These are phyloP conservation scores for Colletotrichum godetiae DNA, from an alignment of 2,329 filamentous ascomycete genomes.

Conservation along the genomic window DNA sequence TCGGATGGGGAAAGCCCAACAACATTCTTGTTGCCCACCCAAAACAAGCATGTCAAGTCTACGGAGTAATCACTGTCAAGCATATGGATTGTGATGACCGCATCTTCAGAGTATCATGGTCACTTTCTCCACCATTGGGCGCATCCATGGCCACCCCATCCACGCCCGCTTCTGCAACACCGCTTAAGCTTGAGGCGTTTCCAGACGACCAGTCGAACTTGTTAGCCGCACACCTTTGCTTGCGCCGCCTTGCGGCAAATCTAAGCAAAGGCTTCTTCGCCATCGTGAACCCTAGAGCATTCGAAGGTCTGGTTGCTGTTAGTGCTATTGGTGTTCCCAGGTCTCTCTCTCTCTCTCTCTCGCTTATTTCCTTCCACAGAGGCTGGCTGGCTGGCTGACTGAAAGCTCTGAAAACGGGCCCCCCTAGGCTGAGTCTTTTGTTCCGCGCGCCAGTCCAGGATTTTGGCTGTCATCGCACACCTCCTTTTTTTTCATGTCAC, in stretches of 20 bases:
- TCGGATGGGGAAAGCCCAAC: neutral
- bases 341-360: neutral
- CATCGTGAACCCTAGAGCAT: constrained; percentile 20
- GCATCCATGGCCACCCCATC: constrained; percentile 14
- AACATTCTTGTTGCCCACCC: constrained; percentile 1
- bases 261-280: constrained; percentile 26
- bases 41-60: constrained; percentile 12
- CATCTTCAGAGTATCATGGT: constrained; percentile 29
- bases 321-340: constrained; percentile 19
- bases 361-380: constrained; percentile 2
- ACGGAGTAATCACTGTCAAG: constrained; percentile 12
- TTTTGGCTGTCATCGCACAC: constrained; percentile 25
- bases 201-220: neutral
- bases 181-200: constrained; percentile 21
- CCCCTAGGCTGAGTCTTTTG: constrained; percentile 13
- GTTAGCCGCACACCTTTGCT: constrained; percentile 27
- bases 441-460: constrained; percentile 34
- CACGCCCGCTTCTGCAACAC: constrained; percentile 31
- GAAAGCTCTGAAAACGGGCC: constrained; percentile 32
- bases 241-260: constrained; percentile 23
- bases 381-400: constrained; percentile 24
- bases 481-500: constrained; percentile 11
- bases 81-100: constrained; percentile 32
- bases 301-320: constrained; percentile 6
- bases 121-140: constrained; percentile 22